Conservation (phyloP, 2,329 filamentous ascomycete genomes). For the Metarhizium humberi region DNA sequence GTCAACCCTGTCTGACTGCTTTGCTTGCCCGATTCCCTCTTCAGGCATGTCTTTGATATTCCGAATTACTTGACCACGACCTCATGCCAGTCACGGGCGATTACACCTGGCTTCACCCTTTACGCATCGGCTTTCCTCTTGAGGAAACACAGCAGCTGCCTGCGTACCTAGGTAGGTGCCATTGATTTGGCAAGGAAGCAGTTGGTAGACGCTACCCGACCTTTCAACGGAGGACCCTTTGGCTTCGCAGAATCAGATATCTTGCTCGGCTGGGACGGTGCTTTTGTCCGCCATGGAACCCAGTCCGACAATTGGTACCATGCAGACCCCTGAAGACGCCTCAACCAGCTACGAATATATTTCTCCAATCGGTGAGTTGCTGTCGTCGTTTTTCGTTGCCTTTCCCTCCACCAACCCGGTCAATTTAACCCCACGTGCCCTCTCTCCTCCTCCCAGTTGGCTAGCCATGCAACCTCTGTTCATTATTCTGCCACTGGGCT, state of each 20-base stretch:
- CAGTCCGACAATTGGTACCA: conserved; percentile 19
- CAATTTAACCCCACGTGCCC: conserved; percentile 31
- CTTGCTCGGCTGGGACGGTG: not conserved
- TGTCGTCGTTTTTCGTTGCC: not conserved
- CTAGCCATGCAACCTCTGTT: not conserved
- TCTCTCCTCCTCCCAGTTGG: conserved; percentile 29
- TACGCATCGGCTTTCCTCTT: conserved; percentile 19
- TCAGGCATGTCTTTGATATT: not conserved
- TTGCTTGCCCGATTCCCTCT: not conserved
- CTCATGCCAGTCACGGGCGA: not conserved
- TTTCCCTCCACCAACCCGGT: not conserved
- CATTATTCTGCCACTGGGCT: not conserved
- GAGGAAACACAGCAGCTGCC: not conserved
- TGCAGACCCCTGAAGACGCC: conserved; percentile 36
- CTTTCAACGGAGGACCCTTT: not conserved
- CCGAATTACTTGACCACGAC: not conserved
- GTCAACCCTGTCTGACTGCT: no score
- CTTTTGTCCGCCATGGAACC: conserved; percentile 25
- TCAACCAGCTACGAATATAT: conserved; percentile 35
- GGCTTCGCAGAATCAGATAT: not conserved
- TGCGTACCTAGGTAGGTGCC: not conserved
- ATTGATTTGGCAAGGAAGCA: not conserved
- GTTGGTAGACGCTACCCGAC: not conserved
- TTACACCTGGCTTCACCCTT: not conserved
- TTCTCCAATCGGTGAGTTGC: conserved; percentile 45